Percentiles rank a stretch among this genome's conserved stretches.
Evolutionary conservation across 768 basidiomycete genomes (phyloP).

Genomic region (Phlegmacium glaucopus): DNA sequence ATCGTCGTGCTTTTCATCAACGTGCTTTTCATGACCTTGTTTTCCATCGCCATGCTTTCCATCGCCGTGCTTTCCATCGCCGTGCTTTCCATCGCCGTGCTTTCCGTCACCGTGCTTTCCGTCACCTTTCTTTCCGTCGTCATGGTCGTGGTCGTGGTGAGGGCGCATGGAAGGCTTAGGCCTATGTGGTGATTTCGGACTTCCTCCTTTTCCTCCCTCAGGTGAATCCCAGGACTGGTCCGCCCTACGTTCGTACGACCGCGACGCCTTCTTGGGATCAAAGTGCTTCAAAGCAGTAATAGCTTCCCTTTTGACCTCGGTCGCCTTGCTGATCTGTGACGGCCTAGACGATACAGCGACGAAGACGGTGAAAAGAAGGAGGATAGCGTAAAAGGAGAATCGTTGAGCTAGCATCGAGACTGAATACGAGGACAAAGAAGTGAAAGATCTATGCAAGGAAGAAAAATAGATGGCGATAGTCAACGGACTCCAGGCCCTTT

Average conservation of each 20-base stretch:
- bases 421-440: neutral
- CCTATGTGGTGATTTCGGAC: no score
- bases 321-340: neutral
- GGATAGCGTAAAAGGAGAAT: neutral
- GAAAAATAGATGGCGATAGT: no score
- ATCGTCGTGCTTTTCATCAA: neutral
- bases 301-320: neutral
- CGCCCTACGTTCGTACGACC: no score
- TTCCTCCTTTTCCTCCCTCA: no score
- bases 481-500: no score
- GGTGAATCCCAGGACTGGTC: no score
- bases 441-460: neutral
- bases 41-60: neutral
- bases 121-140: neutral
- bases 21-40: neutral
- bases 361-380: conserved; percentile 5
- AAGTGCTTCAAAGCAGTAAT: neutral
- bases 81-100: neutral
- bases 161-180: neutral
- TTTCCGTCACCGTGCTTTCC: neutral
- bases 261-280: neutral
- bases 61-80: neutral
- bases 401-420: neutral
- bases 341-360: conserved; percentile 3
- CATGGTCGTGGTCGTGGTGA: neutral